Evolutionary conservation across 2,329 filamentous ascomycete genomes (phyloP).

Genomic region (Nemania sp.): DNA sequence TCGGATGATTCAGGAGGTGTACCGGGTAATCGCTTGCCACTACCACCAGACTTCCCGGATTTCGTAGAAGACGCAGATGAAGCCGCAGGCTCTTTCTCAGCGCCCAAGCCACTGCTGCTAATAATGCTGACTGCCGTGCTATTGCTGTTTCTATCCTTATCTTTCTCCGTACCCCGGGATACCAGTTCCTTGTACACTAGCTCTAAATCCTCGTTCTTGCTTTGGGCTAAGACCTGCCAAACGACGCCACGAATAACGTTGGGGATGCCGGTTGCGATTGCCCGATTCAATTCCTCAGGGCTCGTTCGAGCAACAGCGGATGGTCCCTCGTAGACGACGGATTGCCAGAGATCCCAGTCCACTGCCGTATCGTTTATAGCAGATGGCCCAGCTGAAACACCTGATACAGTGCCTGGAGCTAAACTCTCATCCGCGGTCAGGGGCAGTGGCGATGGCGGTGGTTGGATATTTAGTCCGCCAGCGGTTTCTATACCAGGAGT

Average conservation of each 20-base stretch:
- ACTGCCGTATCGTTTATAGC: constrained; percentile 74
- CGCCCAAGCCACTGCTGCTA: constrained; percentile 60
- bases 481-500: constrained; percentile 35
- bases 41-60: constrained; percentile 72
- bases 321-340: constrained; percentile 91
- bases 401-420: constrained; percentile 83
- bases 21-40: constrained; percentile 58
- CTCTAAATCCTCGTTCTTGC: constrained; percentile 91
- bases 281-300: constrained; percentile 84
- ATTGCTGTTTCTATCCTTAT: constrained; percentile 65
- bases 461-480: constrained; percentile 35
- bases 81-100: constrained; percentile 67
- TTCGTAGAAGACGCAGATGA: constrained; percentile 87
- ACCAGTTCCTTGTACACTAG: constrained; percentile 82
- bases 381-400: constrained; percentile 76
- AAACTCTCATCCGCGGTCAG: constrained; percentile 70
- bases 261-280: constrained; percentile 92
- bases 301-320: constrained; percentile 86
- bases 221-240: constrained; percentile 96
- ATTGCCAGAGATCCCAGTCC: constrained; percentile 99
- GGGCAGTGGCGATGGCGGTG: constrained; percentile 57
- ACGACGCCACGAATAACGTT: constrained; percentile 96
- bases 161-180: constrained; percentile 79
- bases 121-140: constrained; percentile 55
- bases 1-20: constrained; percentile 67